Base-by-base conservation (phyloP, 1,139 yeast species). In the Wickerhamiella infanticola region DNA sequence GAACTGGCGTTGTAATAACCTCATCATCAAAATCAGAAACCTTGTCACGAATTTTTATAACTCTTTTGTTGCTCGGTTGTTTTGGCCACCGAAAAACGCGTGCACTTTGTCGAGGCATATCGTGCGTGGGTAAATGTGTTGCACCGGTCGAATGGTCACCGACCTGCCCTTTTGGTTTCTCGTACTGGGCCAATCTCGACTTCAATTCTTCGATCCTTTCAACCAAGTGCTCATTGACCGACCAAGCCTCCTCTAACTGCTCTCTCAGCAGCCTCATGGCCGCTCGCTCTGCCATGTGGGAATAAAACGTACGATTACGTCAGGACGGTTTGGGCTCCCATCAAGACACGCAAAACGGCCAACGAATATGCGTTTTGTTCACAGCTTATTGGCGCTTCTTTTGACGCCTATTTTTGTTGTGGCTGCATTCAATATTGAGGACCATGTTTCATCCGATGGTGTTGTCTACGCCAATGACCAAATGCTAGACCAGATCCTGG, bases 401-500 rank as follows among this genome's bases (percentile, higher is more conserved):
- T 25, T 37, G 18, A 40, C 40, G 13, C 29, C 27, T 13, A n/a
- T 18, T 11, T 7, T 9, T 24, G 42, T 38, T 13, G 39, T 39
- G 24, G 39, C 42, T 36, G 2, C 43, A 5, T 39, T 42, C 23
- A 49, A 46, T 18, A 37, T 45, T 4, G 40, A 39, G n/a, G 13
- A 24, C 18, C 42, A 41, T 24, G 42, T 45, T n/a, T 35, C 35
- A 31, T 25, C 41, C 13, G 56, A 55, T 46, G 69, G 71, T 36
- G 56, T 73, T 24, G 67, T 76, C 49, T 64, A 65, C 39, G 62
- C 88, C 53, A 77, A 74, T 39, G 90, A 81, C 56, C 64, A 63
- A 44, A 81, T 79, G 57, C 82, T 70, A 59, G 70, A 74, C 52
- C 62, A 66, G 37, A 62, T 81, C 31, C 69, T 86, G 49, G 66